A percentile compares a stretch with the other conserved stretches of the same genome.
These are phyloP conservation scores for Posidonia oceanica DNA, from an alignment of 116 monocot genomes.

Conservation along the genomic window DNA sequence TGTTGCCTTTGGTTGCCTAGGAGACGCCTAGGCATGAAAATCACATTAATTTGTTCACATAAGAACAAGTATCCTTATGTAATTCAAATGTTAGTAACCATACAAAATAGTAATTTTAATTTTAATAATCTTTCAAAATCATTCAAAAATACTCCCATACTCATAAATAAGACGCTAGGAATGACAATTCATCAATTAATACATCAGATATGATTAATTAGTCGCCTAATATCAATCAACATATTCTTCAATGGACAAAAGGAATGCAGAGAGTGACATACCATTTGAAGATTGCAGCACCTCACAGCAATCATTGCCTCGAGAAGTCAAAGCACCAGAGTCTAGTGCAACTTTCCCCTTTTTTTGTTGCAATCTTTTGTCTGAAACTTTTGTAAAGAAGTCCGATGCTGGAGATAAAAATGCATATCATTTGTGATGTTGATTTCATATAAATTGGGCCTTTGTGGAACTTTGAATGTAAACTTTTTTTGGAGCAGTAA, in stretches of 20 bases:
- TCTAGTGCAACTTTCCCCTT: background rate
- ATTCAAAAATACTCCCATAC: too few relatives aligned
- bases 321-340: background rate
- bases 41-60: too few relatives aligned
- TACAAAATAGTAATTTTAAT: too few relatives aligned
- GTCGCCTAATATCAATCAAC: background rate
- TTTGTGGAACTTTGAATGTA: background rate
- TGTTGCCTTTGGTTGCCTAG: too few relatives aligned
- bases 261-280: background rate
- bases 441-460: too few relatives aligned
- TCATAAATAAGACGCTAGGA: too few relatives aligned
- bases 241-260: background rate
- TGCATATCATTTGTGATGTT: background rate
- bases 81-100: too few relatives aligned
- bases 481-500: background rate
- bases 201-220: background rate
- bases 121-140: too few relatives aligned
- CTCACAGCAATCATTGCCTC: background rate
- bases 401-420: constrained; percentile 1
- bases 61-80: too few relatives aligned
- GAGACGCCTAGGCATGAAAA: too few relatives aligned
- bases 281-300: constrained; percentile 3
- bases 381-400: constrained; percentile 9
- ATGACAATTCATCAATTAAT: background rate
- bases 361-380: constrained; percentile 1